Percentiles rank a stretch among this genome's conserved stretches.
phyloP scores from a whole-genome alignment of 164 flowering plant species.

The Vitis riparia region DNA sequence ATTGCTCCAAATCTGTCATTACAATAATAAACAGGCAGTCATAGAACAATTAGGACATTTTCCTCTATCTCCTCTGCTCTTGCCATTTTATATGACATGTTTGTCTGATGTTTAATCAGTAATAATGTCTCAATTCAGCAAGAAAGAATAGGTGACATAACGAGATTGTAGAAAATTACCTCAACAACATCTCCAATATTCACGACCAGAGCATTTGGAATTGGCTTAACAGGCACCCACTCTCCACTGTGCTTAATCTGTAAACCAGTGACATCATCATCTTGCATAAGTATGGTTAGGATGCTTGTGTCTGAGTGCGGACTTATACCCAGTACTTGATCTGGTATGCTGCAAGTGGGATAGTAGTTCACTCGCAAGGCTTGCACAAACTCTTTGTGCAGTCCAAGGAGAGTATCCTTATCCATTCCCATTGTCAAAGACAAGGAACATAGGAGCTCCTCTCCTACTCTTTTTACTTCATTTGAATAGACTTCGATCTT shows the following conservation, averaged over 20 bases:
- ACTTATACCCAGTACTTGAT: conserved; percentile 22
- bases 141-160: too few species aligned
- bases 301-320: conserved; percentile 26
- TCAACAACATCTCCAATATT: conserved; percentile 33
- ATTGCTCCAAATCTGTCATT: conserved; percentile 24
- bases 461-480: conserved; percentile 10
- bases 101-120: too few species aligned
- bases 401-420: conserved; percentile 2
- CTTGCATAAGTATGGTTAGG: conserved; percentile 27
- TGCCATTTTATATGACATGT: too few species aligned
- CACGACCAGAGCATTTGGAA: conserved; percentile 22
- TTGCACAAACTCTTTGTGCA: conserved; percentile 11
- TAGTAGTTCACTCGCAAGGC: conserved; percentile 23
- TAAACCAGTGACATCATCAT: conserved; percentile 10
- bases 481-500: conserved; percentile 17
- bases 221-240: conserved; percentile 14
- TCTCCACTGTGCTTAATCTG: conserved; percentile 14
- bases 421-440: conserved; percentile 17
- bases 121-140: too few species aligned
- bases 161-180: conserved; percentile 13
- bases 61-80: too few species aligned
- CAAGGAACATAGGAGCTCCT: conserved; percentile 10
- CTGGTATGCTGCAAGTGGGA: conserved; percentile 20
- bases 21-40: neutral
- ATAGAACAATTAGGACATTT: neutral